phyloP scores from a whole-genome alignment of 345 rosid genomes.

The Dovyalis caffra region DNA sequence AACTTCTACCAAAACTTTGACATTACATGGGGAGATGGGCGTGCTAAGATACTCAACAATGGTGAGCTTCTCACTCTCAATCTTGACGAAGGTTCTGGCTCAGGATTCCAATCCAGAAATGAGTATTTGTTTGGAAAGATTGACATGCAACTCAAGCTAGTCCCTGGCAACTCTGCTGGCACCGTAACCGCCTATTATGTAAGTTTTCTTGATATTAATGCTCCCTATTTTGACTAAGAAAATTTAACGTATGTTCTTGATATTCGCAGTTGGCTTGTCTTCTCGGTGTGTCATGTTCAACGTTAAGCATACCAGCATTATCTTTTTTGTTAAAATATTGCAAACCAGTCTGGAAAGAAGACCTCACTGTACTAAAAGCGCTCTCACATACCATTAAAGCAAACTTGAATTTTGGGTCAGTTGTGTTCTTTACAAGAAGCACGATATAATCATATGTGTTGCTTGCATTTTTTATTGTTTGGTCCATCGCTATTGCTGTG shows the following conservation, averaged over 20 bases:
- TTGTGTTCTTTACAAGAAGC: not conserved
- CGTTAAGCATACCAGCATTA: not conserved
- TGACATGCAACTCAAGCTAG: constrained; percentile 2
- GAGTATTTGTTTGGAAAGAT: not conserved
- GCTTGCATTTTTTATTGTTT: not conserved
- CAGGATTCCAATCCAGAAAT: not conserved
- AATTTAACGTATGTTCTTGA: not conserved
- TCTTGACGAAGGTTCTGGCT: not conserved
- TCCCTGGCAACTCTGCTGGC: not conserved
- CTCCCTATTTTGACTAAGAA: not conserved
- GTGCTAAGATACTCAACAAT: not conserved
- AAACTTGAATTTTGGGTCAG: not conserved
- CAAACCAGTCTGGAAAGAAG: not conserved
- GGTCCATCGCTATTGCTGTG: not conserved
- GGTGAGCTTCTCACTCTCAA: not conserved
- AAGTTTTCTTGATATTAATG: not conserved
- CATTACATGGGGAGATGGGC: not conserved
- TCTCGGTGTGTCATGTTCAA: not conserved
- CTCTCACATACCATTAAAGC: not conserved
- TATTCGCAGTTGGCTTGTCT: not conserved
- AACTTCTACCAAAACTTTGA: not conserved
- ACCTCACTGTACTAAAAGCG: not conserved
- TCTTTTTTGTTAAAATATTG: not conserved
- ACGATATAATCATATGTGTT: not conserved
- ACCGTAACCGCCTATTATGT: not conserved